Conservation (phyloP, 495 filamentous ascomycete genomes). For the Penicillium flavigenum region DNA sequence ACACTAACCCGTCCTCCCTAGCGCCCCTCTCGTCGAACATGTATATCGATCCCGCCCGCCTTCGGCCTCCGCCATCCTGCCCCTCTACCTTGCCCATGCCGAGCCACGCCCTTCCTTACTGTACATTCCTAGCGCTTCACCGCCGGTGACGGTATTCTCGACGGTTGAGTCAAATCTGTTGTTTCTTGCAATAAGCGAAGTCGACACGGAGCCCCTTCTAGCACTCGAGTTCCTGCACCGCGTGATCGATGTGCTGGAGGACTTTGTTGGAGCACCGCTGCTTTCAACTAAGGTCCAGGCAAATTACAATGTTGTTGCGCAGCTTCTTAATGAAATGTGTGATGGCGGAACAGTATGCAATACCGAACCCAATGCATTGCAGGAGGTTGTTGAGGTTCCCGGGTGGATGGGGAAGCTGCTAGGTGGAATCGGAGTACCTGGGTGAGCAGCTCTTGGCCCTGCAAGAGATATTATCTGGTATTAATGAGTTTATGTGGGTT, state of each 20-base stretch:
- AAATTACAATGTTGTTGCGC: conserved; percentile 92
- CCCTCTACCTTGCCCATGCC: conserved; percentile 83
- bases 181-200: conserved; percentile 77
- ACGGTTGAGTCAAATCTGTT: conserved; percentile 82
- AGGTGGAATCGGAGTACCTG: conserved; percentile 79
- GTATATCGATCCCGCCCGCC: conserved; percentile 73
- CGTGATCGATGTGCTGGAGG: conserved; percentile 88
- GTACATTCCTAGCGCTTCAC: conserved; percentile 75
- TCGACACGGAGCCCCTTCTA: conserved; percentile 90
- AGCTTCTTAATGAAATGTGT: conserved; percentile 93
- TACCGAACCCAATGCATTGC: conserved; percentile 89
- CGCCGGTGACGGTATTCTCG: conserved; percentile 88
- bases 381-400: conserved; percentile 88
- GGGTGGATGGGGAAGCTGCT: conserved; percentile 87
- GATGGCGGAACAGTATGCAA: conserved; percentile 88
- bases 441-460: conserved; percentile 43
- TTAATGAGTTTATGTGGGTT: neutral
- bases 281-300: conserved; percentile 80
- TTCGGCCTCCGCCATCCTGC: conserved; percentile 70
- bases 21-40: conserved; percentile 65
- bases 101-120: conserved; percentile 81
- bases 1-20: conserved; percentile 30
- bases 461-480: neutral
- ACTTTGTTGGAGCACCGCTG: conserved; percentile 89
- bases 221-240: conserved; percentile 94